These are phyloP conservation scores for Cladosporium halotolerans DNA, from an alignment of 2,329 filamentous ascomycete species.

Conservation along the genomic window DNA sequence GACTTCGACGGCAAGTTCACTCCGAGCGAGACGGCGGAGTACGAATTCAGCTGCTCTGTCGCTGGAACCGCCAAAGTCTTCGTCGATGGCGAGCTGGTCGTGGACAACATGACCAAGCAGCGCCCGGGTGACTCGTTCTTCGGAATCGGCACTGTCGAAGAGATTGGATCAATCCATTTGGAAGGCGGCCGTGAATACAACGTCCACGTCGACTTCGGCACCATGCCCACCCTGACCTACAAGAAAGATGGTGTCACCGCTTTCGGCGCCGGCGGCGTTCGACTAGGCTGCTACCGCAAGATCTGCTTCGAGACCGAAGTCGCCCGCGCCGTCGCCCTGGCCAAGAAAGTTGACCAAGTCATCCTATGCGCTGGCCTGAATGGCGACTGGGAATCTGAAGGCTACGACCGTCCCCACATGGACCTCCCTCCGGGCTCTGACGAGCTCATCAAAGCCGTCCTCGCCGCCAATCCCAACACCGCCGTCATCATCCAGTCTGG, in stretches of 20 bases:
- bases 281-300: slow-evolving; percentile 54
- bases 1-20: slow-evolving; percentile 52
- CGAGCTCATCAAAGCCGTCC: slow-evolving; percentile 58
- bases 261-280: slow-evolving; percentile 57
- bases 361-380: slow-evolving; percentile 73
- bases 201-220: slow-evolving; percentile 54
- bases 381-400: slow-evolving; percentile 70
- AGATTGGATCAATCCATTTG: slow-evolving; percentile 53
- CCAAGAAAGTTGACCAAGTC: slow-evolving; percentile 67
- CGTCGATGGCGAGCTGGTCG: slow-evolving; percentile 55
- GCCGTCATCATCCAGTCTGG: slow-evolving; percentile 72
- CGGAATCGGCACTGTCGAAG: slow-evolving; percentile 57
- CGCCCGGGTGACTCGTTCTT: slow-evolving; percentile 59
- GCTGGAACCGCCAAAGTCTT: slow-evolving; percentile 60
- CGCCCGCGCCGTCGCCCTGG: slow-evolving; percentile 59
- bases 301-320: slow-evolving; percentile 60
- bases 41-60: slow-evolving; percentile 61
- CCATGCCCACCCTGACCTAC: slow-evolving; percentile 62
- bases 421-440: slow-evolving; percentile 57
- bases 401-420: slow-evolving; percentile 57
- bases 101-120: slow-evolving; percentile 58
- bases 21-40: slow-evolving; percentile 54
- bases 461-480: slow-evolving; percentile 61
- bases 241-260: slow-evolving; percentile 52
- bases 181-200: slow-evolving; percentile 55